Evolutionary conservation across 2,329 filamentous ascomycete genomes (phyloP), one percentile per base, ranked within the genome.

Genomic region (Fonsecaea pugnacius): DNA sequence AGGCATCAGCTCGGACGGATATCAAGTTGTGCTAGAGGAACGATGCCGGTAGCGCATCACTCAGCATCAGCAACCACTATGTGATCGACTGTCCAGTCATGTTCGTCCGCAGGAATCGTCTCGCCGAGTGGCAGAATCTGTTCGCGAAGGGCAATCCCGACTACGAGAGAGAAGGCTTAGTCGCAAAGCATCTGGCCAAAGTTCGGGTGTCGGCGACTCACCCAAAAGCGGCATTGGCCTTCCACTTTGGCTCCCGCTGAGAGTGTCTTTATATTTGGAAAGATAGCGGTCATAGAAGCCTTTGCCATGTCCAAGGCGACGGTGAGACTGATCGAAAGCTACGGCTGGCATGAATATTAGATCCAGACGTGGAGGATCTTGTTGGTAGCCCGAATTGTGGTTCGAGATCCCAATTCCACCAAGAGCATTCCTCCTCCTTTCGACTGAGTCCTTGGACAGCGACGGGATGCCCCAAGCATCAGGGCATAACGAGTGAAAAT

Each of bases 391-490:
- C 32, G 63, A 38, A 18, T 64, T 67, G 35, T 61, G 64, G 54
- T 66, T 60, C 33, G 50, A 56, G 48, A 68, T 59, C 24, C 71
- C 62, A 55, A 74, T 63, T 12, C 85, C 86, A 46, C 90, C 90
- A 61, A 96, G 85, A 64, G 92, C 89, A 70, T 93, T 91, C 70
- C 87, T 83, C 71, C 93, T 85, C 66, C 82, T 78, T 54, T 82
- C 75, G 2, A 96, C 83, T 1, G 89, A 90, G 21, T 84, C 81
- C 56, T 83, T 79, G 65, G 87, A 83, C 63, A 96, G 85, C 35
- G 90, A 94, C n/a, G 95, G 95, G 69, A 99, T 99, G 9, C 92
- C 93, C 95, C 95, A 99, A 75, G 85, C 87, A 77, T 99, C 95
- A 46, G 84, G 84, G 72, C 87, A 79, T 65, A 98, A 81, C 27